A percentile compares a stretch with the other conserved stretches of the same genome.
phyloP scores from a whole-genome alignment of 2,329 filamentous ascomycete species.

The Xylariales sp. region DNA sequence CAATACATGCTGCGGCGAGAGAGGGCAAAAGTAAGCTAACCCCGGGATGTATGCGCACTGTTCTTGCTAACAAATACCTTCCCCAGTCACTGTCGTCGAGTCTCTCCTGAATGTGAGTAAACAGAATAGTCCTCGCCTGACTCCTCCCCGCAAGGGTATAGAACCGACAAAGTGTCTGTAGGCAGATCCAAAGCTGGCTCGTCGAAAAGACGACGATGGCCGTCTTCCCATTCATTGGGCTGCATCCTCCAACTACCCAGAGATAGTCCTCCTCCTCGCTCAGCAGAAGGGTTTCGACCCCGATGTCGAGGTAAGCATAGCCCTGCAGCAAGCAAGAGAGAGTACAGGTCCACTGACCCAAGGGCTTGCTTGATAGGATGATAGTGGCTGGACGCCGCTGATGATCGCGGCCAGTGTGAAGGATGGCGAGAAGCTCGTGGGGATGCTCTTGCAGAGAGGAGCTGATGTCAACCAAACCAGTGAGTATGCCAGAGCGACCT shows the following conservation, averaged over 20 bases:
- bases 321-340: background rate
- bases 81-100: constrained; percentile 63
- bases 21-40: constrained; percentile 69
- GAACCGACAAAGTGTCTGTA: too few relatives aligned
- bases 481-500: constrained; percentile 20
- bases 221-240: constrained; percentile 95
- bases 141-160: too few relatives aligned
- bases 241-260: constrained; percentile 71
- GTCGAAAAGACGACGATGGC: constrained; percentile 73
- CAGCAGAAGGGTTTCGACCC: constrained; percentile 72
- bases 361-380: constrained; percentile 54
- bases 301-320: constrained; percentile 62
- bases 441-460: constrained; percentile 62
- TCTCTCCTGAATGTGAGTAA: constrained; percentile 61
- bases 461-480: constrained; percentile 73
- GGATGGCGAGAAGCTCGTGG: constrained; percentile 64
- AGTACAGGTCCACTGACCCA: background rate
- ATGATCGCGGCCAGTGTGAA: constrained; percentile 78
- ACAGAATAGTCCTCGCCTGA: too few relatives aligned
- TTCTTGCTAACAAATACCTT: background rate
- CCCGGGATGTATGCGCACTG: background rate
- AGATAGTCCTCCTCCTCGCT: constrained; percentile 69
- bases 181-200: constrained; percentile 75
- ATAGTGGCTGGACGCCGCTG: constrained; percentile 74
- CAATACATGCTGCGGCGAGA: constrained; percentile 80